These are phyloP conservation scores for Bromus sterilis DNA, from an alignment of 176 grass and related monocot species.

Conservation along the genomic window DNA sequence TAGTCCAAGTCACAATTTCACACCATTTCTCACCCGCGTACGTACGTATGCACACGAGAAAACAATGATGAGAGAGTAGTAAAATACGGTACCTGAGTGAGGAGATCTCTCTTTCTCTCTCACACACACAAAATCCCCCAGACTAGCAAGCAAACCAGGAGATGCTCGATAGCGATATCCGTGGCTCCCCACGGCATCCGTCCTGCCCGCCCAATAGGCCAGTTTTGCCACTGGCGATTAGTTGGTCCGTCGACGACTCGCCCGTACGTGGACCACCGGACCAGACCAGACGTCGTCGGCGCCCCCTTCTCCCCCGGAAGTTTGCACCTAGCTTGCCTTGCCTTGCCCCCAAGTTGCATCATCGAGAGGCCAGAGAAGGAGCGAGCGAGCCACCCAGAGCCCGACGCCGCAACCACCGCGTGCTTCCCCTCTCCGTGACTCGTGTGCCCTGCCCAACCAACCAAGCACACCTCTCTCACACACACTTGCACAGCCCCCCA, in stretches of 20 bases:
- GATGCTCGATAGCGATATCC: neutral
- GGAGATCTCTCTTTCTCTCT: neutral
- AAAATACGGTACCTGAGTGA: neutral
- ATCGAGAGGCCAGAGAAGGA: too few species aligned
- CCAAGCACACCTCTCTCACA: neutral
- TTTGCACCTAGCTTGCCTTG: neutral
- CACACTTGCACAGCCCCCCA: too few species aligned
- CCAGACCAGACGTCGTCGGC: constrained; percentile 18
- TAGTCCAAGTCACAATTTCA: neutral
- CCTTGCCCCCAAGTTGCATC: constrained; percentile 1
- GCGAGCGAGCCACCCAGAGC: neutral
- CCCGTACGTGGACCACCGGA: constrained; percentile 48
- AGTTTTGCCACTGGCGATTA: constrained; percentile 52
- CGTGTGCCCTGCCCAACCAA: neutral
- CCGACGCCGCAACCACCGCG: constrained; percentile 32
- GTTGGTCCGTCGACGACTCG: constrained; percentile 27
- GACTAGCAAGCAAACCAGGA: neutral
- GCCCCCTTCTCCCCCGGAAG: neutral
- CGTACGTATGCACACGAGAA: neutral
- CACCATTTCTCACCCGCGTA: neutral
- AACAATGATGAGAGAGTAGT: neutral
- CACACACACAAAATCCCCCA: neutral
- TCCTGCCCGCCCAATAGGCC: constrained; percentile 20
- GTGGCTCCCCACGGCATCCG: constrained; percentile 23
- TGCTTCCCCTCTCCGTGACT: neutral